phyloP scores from a whole-genome alignment of 2,329 filamentous ascomycete species.

The Didymella segeticola region DNA sequence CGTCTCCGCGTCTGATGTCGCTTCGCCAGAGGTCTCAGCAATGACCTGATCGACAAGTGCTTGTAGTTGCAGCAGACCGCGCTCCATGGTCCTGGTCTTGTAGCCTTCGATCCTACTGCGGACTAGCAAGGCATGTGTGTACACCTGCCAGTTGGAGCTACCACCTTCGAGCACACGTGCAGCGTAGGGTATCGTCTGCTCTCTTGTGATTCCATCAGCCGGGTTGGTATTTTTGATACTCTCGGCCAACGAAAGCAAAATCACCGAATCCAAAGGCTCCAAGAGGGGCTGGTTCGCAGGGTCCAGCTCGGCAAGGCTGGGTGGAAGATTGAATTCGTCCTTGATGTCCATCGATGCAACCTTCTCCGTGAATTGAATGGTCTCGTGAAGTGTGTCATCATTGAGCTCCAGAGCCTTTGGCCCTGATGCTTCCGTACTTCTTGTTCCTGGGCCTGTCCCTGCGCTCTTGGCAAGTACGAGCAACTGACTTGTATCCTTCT shows the following conservation, averaged over 20 bases:
- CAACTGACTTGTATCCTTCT: slow-evolving; percentile 83
- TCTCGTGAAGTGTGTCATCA: slow-evolving; percentile 90
- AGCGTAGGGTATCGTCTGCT: slow-evolving; percentile 92
- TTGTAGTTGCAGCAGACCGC: slow-evolving; percentile 90
- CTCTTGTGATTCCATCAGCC: slow-evolving; percentile 82
- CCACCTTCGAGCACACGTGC: slow-evolving; percentile 86
- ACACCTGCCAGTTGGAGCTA: slow-evolving; percentile 96
- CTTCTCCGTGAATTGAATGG: slow-evolving; percentile 76
- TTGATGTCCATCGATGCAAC: slow-evolving; percentile 52
- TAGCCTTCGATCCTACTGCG: slow-evolving; percentile 90
- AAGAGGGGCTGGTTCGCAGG: slow-evolving; percentile 84
- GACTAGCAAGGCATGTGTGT: slow-evolving; percentile 90
- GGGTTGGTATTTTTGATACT: slow-evolving; percentile 91
- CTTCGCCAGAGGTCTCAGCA: slow-evolving; percentile 70
- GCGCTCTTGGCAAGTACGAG: slow-evolving; percentile 86
- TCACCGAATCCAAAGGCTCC: slow-evolving; percentile 84
- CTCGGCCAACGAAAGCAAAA: slow-evolving; percentile 78
- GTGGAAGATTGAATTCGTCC: slow-evolving; percentile 62
- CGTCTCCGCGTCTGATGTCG: slow-evolving; percentile 33
- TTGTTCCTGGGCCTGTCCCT: slow-evolving; percentile 26
- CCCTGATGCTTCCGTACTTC: slow-evolving; percentile 40
- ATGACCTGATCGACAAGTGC: slow-evolving; percentile 95
- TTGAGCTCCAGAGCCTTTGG: slow-evolving; percentile 81
- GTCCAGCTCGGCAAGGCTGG: slow-evolving; percentile 68
- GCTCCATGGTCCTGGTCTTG: slow-evolving; percentile 83